phyloP scores from a whole-genome alignment of 345 rosid genomes.

The Eucalyptus pauciflora region DNA sequence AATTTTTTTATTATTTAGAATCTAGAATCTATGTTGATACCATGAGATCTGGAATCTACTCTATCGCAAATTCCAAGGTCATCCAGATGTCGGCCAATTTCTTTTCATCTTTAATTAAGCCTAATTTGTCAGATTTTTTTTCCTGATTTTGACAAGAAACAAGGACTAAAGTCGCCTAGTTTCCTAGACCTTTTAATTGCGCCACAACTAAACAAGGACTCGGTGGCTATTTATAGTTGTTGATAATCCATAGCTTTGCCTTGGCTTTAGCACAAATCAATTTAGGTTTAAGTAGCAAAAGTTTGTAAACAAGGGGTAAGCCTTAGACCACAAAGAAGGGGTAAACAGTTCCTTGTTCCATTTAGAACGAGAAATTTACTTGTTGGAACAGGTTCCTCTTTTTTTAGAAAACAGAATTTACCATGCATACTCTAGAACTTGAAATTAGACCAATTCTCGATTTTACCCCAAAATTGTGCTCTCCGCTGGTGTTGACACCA shows the following conservation, averaged over 20 bases:
- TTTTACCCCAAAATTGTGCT: not conserved
- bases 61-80: not conserved
- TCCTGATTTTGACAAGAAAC: not conserved
- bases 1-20: not conserved
- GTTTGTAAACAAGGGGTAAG: not conserved
- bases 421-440: no score
- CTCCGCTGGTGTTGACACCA: slow-evolving; percentile 64
- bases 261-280: not conserved
- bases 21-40: not conserved
- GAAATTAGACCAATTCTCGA: not conserved
- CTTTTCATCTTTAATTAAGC: not conserved
- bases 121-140: no score
- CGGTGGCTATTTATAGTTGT: not conserved
- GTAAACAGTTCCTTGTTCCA: not conserved
- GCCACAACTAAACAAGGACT: not conserved
- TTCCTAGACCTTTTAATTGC: not conserved
- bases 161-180: not conserved
- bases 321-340: not conserved
- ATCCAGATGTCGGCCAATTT: not conserved
- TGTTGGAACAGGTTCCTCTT: accelerated
- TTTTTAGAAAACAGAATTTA: no score
- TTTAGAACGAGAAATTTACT: no score
- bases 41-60: not conserved
- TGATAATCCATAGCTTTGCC: not conserved
- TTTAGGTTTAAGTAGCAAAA: not conserved